These are phyloP conservation scores for Lithohypha guttulata DNA, from an alignment of 2,329 filamentous ascomycete species.

Conservation along the genomic window DNA sequence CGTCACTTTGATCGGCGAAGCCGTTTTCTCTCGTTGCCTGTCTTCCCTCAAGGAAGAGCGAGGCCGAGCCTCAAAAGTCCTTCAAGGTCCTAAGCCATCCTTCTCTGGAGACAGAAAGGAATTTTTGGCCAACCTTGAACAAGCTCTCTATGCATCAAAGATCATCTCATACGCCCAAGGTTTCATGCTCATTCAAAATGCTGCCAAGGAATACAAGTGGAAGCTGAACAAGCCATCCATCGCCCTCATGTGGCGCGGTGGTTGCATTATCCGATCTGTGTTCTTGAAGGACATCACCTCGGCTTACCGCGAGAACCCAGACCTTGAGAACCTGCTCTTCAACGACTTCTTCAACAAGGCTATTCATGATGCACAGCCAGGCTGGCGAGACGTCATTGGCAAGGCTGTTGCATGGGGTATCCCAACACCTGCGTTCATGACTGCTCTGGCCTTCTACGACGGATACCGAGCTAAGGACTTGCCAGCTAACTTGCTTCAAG, in stretches of 20 bases:
- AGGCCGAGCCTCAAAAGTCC: slow-evolving; percentile 64
- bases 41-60: slow-evolving; percentile 93
- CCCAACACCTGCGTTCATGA: slow-evolving; percentile 91
- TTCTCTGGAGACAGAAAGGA: slow-evolving; percentile 86
- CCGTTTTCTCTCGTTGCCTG: slow-evolving; percentile 89
- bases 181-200: slow-evolving; percentile 99
- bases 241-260: slow-evolving; percentile 99
- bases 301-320: slow-evolving; percentile 86
- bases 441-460: slow-evolving; percentile 96
- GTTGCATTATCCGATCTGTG: slow-evolving; percentile 98
- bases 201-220: slow-evolving; percentile 91
- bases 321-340: slow-evolving; percentile 96
- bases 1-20: slow-evolving; percentile 94
- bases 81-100: slow-evolving; percentile 63
- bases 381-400: slow-evolving; percentile 83
- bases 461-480: slow-evolving; percentile 96
- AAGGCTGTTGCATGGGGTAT: slow-evolving; percentile 92
- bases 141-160: slow-evolving; percentile 98
- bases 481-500: slow-evolving; percentile 95
- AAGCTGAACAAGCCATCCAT: slow-evolving; percentile 99
- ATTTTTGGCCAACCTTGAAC: slow-evolving; percentile 95
- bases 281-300: slow-evolving; percentile 99
- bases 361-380: slow-evolving; percentile 88
- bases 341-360: slow-evolving; percentile 99
- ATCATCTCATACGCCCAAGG: slow-evolving; percentile 99